Percentiles rank a stretch among this genome's conserved stretches.
These are phyloP conservation scores for Solanum dulcamara DNA, from an alignment of 257 asterid genomes.

Conservation along the genomic window DNA sequence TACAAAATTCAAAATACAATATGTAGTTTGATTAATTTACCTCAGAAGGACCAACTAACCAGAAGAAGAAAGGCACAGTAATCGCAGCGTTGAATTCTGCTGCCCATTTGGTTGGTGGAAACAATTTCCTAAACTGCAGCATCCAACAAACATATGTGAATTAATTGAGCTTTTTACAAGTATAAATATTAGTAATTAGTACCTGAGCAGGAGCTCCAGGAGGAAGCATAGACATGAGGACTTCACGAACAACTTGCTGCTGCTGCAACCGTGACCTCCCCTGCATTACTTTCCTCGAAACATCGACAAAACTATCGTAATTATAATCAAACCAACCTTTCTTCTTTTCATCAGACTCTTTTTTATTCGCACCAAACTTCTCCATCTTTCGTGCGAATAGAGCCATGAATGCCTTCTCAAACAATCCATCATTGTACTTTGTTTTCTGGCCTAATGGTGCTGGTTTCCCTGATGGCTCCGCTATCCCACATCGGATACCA, in stretches of 20 bases:
- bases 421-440: constrained; percentile 68
- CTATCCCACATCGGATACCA: constrained; percentile 56
- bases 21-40: constrained; percentile 16
- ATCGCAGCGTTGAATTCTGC: constrained; percentile 82
- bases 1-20: background rate
- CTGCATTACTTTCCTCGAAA: constrained; percentile 56
- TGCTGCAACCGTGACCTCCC: constrained; percentile 72
- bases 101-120: constrained; percentile 93
- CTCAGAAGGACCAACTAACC: constrained; percentile 97
- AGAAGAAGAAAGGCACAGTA: constrained; percentile 88
- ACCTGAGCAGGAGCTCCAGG: constrained; percentile 98
- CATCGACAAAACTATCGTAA: constrained; percentile 74
- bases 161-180: too few species aligned
- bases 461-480: constrained; percentile 78
- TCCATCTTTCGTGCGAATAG: constrained; percentile 85
- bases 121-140: constrained; percentile 68
- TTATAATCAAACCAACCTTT: constrained; percentile 65
- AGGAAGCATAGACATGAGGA: constrained; percentile 87
- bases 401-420: constrained; percentile 71
- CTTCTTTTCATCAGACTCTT: background rate
- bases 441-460: constrained; percentile 94
- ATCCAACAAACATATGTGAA: background rate
- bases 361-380: constrained; percentile 33
- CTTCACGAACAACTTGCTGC: constrained; percentile 75
- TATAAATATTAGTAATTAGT: background rate